Evolutionary conservation across 148 eudicot genomes (phyloP).

Genomic region (Selenicereus undatus): DNA sequence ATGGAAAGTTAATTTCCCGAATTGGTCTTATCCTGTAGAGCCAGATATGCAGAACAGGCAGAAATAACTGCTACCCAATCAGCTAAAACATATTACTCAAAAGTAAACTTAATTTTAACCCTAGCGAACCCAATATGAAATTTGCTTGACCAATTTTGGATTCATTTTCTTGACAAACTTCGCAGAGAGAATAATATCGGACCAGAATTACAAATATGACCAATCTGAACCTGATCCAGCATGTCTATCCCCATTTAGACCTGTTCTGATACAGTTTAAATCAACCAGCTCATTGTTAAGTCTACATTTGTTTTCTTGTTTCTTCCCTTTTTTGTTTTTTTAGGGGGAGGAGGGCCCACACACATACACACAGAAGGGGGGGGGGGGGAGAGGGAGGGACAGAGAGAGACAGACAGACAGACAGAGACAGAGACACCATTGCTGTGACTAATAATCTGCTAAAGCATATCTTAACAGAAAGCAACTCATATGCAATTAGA

Average conservation of each 20-base stretch:
- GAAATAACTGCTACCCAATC: neutral
- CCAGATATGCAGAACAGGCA: neutral
- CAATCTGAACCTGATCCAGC: neutral
- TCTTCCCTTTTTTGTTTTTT: too few species aligned
- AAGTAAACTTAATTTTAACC: neutral
- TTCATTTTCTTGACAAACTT: neutral
- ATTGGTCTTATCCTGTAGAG: neutral
- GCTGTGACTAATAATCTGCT: neutral
- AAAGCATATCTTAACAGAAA: conserved; percentile 1
- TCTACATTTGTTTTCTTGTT: too few species aligned
- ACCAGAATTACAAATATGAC: neutral
- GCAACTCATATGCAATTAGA: neutral
- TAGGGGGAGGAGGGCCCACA: too few species aligned
- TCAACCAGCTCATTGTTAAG: too few species aligned
- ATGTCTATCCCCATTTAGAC: too few species aligned
- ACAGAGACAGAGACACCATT: neutral
- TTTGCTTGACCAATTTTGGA: neutral
- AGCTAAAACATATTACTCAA: neutral
- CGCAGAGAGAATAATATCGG: neutral
- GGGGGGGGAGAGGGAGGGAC: neutral
- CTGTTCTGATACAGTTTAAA: too few species aligned
- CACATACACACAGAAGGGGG: too few species aligned
- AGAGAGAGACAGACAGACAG: neutral
- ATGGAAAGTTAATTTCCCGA: neutral
- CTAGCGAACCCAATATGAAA: neutral